Evolutionary conservation across 2,329 filamentous ascomycete species (phyloP).

Genomic region (Gliomastix tumulicola): DNA sequence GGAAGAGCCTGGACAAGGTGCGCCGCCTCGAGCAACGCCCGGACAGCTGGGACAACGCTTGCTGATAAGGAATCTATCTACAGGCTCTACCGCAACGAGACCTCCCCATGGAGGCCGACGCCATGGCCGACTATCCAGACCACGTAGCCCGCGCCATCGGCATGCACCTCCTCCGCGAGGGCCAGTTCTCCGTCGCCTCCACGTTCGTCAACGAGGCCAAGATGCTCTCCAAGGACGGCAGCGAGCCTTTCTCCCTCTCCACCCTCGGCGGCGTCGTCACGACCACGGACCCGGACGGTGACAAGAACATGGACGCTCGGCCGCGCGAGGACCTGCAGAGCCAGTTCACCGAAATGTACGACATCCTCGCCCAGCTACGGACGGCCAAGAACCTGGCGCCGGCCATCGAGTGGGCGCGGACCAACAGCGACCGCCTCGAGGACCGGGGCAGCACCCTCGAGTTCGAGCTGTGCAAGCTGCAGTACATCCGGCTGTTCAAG

Average conservation of each 20-base stretch:
- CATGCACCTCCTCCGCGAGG: constrained; percentile 93
- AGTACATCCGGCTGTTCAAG: constrained; percentile 84
- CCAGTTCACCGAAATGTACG: constrained; percentile 85
- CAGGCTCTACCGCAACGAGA: constrained; percentile 42
- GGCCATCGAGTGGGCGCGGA: constrained; percentile 80
- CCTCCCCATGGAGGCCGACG: constrained; percentile 73
- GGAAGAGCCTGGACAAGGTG: constrained; percentile 79
- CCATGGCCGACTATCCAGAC: constrained; percentile 64
- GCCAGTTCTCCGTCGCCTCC: constrained; percentile 81
- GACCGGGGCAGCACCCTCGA: constrained; percentile 84
- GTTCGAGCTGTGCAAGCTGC: constrained; percentile 85
- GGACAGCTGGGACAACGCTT: not conserved
- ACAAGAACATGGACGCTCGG: constrained; percentile 9
- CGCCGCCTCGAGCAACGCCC: constrained; percentile 7
- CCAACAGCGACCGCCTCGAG: constrained; percentile 66
- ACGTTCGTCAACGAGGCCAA: constrained; percentile 73
- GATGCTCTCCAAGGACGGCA: constrained; percentile 10
- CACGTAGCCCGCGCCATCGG: constrained; percentile 90
- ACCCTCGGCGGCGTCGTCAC: constrained; percentile 6
- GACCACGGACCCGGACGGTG: constrained; percentile 10
- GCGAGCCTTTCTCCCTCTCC: constrained; percentile 6
- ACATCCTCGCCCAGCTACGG: constrained; percentile 74
- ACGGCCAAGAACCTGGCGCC: constrained; percentile 62
- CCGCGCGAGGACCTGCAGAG: constrained; percentile 53
- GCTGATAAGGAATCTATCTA: too few relatives aligned